Percentiles rank a stretch among this genome's conserved stretches.
Evolutionary conservation across 106 monocot genomes (phyloP).

Genomic region (Dendrobium chrysotoxum): DNA sequence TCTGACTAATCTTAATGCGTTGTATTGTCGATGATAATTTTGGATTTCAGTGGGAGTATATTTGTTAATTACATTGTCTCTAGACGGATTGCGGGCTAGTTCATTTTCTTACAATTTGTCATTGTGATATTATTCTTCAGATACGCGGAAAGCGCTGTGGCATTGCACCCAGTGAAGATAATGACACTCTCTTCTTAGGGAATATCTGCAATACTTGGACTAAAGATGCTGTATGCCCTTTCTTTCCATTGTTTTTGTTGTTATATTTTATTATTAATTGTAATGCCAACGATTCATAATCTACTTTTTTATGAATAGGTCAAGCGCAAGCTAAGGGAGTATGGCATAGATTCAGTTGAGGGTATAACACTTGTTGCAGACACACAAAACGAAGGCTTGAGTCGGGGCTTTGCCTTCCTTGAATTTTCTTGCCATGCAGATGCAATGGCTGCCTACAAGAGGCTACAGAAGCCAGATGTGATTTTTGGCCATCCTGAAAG

Average conservation of each 20-base stretch:
- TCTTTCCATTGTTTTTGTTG: not conserved
- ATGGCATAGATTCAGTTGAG: conserved; percentile 52
- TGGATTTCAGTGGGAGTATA: not conserved
- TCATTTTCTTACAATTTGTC: not conserved
- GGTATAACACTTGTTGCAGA: conserved; percentile 56
- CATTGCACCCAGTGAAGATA: conserved; percentile 64
- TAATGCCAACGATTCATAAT: not conserved
- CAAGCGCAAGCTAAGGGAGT: conserved; percentile 48
- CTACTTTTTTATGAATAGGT: conserved; percentile 27
- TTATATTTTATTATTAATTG: not conserved
- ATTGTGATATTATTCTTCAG: conserved; percentile 18
- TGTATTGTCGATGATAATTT: not conserved
- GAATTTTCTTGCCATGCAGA: conserved; percentile 67
- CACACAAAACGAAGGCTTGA: conserved; percentile 57
- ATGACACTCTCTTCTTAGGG: conserved; percentile 66
- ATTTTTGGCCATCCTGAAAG: conserved; percentile 68
- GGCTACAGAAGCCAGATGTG: conserved; percentile 62
- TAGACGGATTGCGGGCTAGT: not conserved
- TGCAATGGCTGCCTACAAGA: conserved; percentile 59
- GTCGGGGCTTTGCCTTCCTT: conserved; percentile 67
- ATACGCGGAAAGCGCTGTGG: conserved; percentile 64
- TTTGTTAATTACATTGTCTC: not conserved
- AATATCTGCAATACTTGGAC: conserved; percentile 83
- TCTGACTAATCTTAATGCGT: not conserved
- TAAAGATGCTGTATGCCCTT: conserved; percentile 47